Base-by-base conservation (phyloP, 2,329 filamentous ascomycete genomes). In the Fusarium denticulatum region DNA sequence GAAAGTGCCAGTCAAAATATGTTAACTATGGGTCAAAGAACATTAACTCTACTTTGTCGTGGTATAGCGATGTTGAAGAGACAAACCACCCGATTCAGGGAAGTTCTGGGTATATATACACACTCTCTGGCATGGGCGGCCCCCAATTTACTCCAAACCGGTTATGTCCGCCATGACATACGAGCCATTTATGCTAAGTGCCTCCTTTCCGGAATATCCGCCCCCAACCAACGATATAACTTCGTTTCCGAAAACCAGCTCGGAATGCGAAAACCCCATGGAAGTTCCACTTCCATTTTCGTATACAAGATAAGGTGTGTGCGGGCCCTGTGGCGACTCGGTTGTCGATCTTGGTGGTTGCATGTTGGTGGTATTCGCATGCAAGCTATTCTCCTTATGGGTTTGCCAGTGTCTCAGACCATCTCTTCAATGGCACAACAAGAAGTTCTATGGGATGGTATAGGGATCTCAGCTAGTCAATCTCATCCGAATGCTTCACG, bases 171-270 rank as follows among this genome's bases (percentile, higher is more conserved):
- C 26, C 40, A 64, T 64, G 65, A 39, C 65, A 64, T 53, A 57
- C 28, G 50, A 64, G 65, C 56, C 43, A 64, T 69, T 69, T 69
- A 64, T 57, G 26, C 9, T 28, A 45, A 64, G 39, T 30, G 40
- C 39, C 65, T 64, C 49, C 32, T 64, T 45, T 30, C 64, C 65
- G 47, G 63, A 40, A 43, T 50, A 69, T 58, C 65, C 59, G 50
- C 22, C 32, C 37, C 47, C 39, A 47, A 46, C 58, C 66, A 64
- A 69, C 57, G 18, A 37, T 40, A n/a, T 64, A 12, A 40, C 24
- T 56, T 30, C 28, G 20, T 69, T 64, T 69, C 40, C 67, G 67
- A 69, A 69, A 69, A 69, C n/a, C 39, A 40, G 34, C 28, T 52
- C 53, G 18, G 13, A 37, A 69, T 64, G 50, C 67, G 67, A 69